Evolutionary conservation across 768 basidiomycete genomes (phyloP).

Genomic region (Trichaptum fuscoviolaceum): DNA sequence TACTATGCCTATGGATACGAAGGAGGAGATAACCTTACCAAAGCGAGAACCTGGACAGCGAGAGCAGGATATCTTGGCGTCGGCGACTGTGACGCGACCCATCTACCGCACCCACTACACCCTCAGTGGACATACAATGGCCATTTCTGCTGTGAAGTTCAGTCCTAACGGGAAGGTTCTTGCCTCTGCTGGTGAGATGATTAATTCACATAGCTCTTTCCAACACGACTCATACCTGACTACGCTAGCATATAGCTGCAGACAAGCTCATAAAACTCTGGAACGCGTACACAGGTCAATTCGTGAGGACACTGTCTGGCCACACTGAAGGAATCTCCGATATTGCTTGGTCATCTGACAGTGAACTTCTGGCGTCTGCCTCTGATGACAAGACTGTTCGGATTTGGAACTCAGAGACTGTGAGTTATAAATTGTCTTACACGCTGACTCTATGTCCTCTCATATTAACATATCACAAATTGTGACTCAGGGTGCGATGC

Average conservation of each 20-base stretch:
- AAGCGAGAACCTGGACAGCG: background rate
- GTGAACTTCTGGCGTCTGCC: slow-evolving; percentile 80
- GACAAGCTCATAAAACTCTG: slow-evolving; percentile 82
- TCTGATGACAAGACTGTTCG: slow-evolving; percentile 90
- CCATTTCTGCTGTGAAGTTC: slow-evolving; percentile 84
- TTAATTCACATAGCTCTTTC: background rate
- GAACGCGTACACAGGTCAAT: slow-evolving; percentile 68
- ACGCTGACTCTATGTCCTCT: slow-evolving; percentile 3
- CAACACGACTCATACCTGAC: slow-evolving; percentile 13
- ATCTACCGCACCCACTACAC: slow-evolving; percentile 56
- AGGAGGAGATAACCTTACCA: background rate
- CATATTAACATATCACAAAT: slow-evolving; percentile 11
- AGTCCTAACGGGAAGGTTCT: slow-evolving; percentile 78
- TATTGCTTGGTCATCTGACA: slow-evolving; percentile 83
- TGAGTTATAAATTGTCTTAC: slow-evolving; percentile 20
- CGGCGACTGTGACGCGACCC: slow-evolving; percentile 23
- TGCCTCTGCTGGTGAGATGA: slow-evolving; percentile 76
- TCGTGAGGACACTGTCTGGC: slow-evolving; percentile 66
- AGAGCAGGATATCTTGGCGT: background rate
- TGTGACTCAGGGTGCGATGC: slow-evolving; percentile 42
- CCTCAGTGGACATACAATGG: slow-evolving; percentile 76
- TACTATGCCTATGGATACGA: background rate
- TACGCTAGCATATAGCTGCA: slow-evolving; percentile 56
- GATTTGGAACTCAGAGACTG: slow-evolving; percentile 76
- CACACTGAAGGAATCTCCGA: slow-evolving; percentile 86